A percentile compares a stretch with the other conserved stretches of the same genome.
These are phyloP conservation scores for Thelonectria rubi DNA, from an alignment of 2,329 filamentous ascomycete genomes.

Conservation along the genomic window DNA sequence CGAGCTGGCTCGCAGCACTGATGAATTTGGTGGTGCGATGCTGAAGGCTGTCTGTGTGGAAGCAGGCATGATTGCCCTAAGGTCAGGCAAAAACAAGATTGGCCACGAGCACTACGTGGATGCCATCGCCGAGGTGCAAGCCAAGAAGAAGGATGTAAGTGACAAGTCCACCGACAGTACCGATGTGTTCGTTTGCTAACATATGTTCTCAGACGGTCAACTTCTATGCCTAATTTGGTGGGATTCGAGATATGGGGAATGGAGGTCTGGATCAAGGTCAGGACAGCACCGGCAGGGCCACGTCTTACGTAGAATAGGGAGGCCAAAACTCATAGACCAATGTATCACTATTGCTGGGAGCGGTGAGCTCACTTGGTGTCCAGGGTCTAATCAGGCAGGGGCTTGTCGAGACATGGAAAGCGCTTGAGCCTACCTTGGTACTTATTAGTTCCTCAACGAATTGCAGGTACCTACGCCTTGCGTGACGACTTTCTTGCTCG, in stretches of 20 bases:
- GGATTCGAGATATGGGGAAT: conserved; percentile 1
- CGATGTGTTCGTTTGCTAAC: conserved; percentile 25
- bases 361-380: conserved; percentile 1
- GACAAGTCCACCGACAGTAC: not conserved
- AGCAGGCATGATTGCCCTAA: conserved; percentile 97
- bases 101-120: conserved; percentile 99
- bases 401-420: too few species aligned
- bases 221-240: conserved; percentile 58
- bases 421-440: too few species aligned
- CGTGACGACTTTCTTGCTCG: too few species aligned
- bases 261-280: conserved; percentile 16
- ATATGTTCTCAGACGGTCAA: conserved; percentile 60
- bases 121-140: conserved; percentile 94
- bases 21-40: conserved; percentile 98
- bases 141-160: conserved; percentile 90
- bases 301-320: conserved; percentile 33
- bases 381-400: too few species aligned
- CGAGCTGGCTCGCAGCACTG: conserved; percentile 93
- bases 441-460: too few species aligned
- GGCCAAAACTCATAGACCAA: conserved; percentile 38
- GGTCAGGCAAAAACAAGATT: conserved; percentile 95
- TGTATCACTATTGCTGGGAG: conserved; percentile 40
- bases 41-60: conserved; percentile 98
- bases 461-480: too few species aligned
- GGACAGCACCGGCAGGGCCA: conserved; percentile 15